phyloP scores from a whole-genome alignment of 2,329 filamentous ascomycete species.

The Purpureocillium lavendulum region DNA sequence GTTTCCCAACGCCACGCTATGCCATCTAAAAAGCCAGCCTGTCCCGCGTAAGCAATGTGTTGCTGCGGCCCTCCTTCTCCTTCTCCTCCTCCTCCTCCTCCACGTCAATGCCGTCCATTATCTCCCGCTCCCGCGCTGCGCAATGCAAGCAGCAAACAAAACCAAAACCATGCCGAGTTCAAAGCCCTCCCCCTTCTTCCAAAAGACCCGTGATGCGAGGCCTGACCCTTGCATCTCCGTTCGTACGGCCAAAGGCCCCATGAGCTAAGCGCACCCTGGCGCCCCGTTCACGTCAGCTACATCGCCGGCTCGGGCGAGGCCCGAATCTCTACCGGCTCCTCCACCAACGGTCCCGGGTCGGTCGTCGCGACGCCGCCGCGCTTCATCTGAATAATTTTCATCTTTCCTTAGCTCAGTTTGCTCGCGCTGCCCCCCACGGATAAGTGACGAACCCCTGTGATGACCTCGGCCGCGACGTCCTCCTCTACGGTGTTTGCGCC shows the following conservation, averaged over 20 bases:
- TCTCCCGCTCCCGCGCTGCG: not conserved
- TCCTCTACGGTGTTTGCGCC: conserved; percentile 22
- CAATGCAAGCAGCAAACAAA: not conserved
- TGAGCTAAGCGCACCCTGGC: too few relatives aligned
- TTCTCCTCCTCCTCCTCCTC: too few relatives aligned
- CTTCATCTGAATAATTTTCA: conserved; percentile 5
- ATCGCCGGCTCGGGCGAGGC: conserved; percentile 4
- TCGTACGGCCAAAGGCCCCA: too few relatives aligned
- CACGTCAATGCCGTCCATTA: not conserved
- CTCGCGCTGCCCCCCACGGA: conserved; percentile 32
- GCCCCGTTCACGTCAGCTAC: not conserved
- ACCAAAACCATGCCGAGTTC: not conserved
- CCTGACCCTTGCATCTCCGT: too few relatives aligned
- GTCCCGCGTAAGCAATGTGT: too few relatives aligned
- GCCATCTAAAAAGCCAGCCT: conserved; percentile 5
- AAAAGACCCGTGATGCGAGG: too few relatives aligned
- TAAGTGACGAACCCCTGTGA: conserved; percentile 50
- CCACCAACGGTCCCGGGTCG: conserved; percentile 8
- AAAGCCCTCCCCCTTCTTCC: too few relatives aligned
- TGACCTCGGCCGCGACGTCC: conserved; percentile 47
- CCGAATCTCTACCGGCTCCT: conserved; percentile 19
- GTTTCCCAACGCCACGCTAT: conserved; percentile 26
- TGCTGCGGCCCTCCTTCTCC: too few relatives aligned
- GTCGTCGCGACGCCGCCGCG: conserved; percentile 3
- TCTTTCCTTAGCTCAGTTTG: conserved; percentile 19